Conservation (phyloP, 2,329 filamentous ascomycete genomes). For the Aspergillus eucalypticola region DNA sequence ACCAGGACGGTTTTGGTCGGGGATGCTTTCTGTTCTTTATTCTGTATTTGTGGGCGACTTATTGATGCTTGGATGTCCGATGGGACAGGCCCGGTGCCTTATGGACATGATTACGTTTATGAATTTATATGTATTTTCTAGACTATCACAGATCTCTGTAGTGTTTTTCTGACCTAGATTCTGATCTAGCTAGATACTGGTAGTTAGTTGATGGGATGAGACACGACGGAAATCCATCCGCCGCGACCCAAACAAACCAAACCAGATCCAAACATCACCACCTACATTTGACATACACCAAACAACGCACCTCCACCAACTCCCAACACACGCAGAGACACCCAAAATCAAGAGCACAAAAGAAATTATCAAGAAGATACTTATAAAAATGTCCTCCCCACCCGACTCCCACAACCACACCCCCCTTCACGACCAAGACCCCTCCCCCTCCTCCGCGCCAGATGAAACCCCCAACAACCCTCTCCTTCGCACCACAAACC, state of each 20-base stretch:
- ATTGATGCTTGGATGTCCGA: neutral
- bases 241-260: slow-evolving; percentile 4
- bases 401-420: neutral
- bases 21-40: neutral
- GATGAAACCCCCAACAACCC: slow-evolving; percentile 36
- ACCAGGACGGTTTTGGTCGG: neutral
- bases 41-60: slow-evolving; percentile 1
- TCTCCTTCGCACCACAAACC: slow-evolving; percentile 39
- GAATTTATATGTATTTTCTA: neutral
- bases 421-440: neutral
- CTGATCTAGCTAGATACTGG: too few relatives aligned
- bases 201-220: too few relatives aligned
- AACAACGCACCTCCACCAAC: neutral
- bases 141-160: too few relatives aligned
- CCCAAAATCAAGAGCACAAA: neutral
- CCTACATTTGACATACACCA: neutral
- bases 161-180: too few relatives aligned
- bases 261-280: neutral
- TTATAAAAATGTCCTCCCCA: neutral
- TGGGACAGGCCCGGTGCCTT: slow-evolving; percentile 6
- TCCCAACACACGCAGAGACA: slow-evolving; percentile 3
- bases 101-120: neutral
- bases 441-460: slow-evolving; percentile 7
- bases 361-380: neutral
- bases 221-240: slow-evolving; percentile 1